Conservation (phyloP, 352 stramenopile species). For the Globisporangium heterothallicum region DNA sequence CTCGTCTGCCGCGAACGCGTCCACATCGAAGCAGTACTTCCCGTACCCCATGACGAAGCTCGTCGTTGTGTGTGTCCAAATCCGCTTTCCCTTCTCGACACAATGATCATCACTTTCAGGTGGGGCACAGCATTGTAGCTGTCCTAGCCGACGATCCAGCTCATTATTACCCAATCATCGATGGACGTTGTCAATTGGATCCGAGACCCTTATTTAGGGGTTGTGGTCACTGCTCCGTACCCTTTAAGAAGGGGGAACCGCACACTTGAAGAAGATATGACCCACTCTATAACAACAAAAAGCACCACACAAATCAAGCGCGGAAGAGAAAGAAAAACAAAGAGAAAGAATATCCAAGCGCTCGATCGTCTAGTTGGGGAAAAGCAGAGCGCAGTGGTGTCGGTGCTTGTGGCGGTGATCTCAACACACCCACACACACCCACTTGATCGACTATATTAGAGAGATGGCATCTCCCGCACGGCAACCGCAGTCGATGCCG, state of each 20-base stretch:
- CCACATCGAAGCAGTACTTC: slow-evolving; percentile 81
- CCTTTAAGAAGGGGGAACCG: not conserved
- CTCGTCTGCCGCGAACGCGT: slow-evolving; percentile 66
- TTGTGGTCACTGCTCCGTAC: not conserved
- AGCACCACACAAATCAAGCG: not conserved
- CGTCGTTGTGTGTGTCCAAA: too few relatives aligned
- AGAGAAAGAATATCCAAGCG: too few relatives aligned
- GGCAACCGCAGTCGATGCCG: slow-evolving; percentile 35
- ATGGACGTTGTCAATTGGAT: not conserved
- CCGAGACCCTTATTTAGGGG: not conserved
- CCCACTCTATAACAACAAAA: not conserved
- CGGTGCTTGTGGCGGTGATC: too few relatives aligned
- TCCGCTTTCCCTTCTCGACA: too few relatives aligned
- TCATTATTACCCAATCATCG: not conserved
- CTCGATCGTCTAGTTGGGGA: too few relatives aligned
- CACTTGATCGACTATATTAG: too few relatives aligned
- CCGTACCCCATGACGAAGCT: slow-evolving; percentile 39
- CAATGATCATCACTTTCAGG: too few relatives aligned
- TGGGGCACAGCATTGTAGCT: not conserved
- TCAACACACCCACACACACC: too few relatives aligned
- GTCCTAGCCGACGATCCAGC: not conserved
- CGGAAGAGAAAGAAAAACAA: too few relatives aligned
- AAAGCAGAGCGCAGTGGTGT: too few relatives aligned
- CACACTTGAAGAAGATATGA: not conserved
- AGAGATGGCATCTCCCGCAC: slow-evolving; percentile 18